These are phyloP conservation scores for Irpex sp. DNA, from an alignment of 1,284 basidiomycete species.

Conservation along the genomic window DNA sequence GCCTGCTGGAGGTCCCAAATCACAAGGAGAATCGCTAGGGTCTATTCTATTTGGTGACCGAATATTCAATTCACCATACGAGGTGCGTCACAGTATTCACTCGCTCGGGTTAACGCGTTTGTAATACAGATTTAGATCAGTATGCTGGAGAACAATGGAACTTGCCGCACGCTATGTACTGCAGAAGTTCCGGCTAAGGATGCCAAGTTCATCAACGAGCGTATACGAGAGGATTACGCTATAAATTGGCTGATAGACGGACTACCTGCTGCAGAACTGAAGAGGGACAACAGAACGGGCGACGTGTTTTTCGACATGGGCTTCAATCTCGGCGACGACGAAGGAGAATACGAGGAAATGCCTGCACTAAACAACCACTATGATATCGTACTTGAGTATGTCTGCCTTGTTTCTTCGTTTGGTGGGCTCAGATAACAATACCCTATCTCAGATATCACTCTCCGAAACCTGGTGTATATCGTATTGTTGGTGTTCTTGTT, in stretches of 20 bases:
- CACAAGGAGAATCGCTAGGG: slow-evolving; percentile 86
- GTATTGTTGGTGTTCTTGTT: slow-evolving; percentile 90
- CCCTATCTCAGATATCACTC: slow-evolving; percentile 68
- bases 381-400: slow-evolving; percentile 74
- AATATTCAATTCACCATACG: slow-evolving; percentile 88
- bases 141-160: slow-evolving; percentile 71
- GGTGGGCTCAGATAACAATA: too few species aligned
- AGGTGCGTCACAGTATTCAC: slow-evolving; percentile 46
- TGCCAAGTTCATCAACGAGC: slow-evolving; percentile 86
- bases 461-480: slow-evolving; percentile 63
- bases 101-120: background rate
- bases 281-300: slow-evolving; percentile 69
- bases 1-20: slow-evolving; percentile 73
- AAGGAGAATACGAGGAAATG: slow-evolving; percentile 40
- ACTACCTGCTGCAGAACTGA: slow-evolving; percentile 91
- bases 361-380: slow-evolving; percentile 93
- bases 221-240: slow-evolving; percentile 91
- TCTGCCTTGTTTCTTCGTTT: slow-evolving; percentile 1
- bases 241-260: slow-evolving; percentile 96
- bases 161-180: slow-evolving; percentile 78
- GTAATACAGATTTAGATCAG: slow-evolving; percentile 47
- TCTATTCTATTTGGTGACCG: slow-evolving; percentile 95
- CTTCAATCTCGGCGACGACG: slow-evolving; percentile 76
- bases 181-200: slow-evolving; percentile 63
- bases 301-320: slow-evolving; percentile 90